Percentiles rank a stretch among this genome's conserved stretches.
Conservation (phyloP, 257 asterid species). For the Cordia subcordata region DNA sequence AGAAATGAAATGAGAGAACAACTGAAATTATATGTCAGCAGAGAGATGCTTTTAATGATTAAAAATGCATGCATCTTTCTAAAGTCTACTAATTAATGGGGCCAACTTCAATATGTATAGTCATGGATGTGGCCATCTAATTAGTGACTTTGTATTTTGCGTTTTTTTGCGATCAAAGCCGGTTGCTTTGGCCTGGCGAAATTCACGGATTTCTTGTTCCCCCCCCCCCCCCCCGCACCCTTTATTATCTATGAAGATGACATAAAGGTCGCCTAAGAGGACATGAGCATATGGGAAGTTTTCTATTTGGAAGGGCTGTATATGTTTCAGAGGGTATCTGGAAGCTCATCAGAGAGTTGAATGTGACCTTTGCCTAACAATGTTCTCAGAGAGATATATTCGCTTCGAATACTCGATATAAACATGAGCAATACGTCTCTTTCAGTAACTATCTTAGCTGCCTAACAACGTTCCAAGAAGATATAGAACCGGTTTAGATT, state of each 20-base stretch:
- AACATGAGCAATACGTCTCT: neutral
- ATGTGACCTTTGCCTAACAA: slow-evolving; percentile 36
- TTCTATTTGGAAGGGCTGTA: neutral
- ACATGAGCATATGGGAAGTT: neutral
- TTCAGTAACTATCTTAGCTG: too few relatives aligned
- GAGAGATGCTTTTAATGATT: slow-evolving; percentile 15
- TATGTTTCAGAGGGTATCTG: slow-evolving; percentile 1
- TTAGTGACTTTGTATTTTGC: slow-evolving; percentile 13
- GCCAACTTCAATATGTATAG: slow-evolving; percentile 32
- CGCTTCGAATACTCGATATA: neutral
- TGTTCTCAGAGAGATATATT: neutral
- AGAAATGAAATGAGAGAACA: slow-evolving; percentile 9
- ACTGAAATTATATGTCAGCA: slow-evolving; percentile 3
- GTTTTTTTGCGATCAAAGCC: slow-evolving; percentile 24
- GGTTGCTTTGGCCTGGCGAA: slow-evolving; percentile 38
- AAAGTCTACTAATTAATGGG: slow-evolving; percentile 21
- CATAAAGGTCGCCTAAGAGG: slow-evolving; percentile 13
- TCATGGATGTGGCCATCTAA: slow-evolving; percentile 27
- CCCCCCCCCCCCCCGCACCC: too few relatives aligned
- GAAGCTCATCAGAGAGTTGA: slow-evolving; percentile 15
- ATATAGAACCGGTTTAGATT: too few relatives aligned
- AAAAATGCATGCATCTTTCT: slow-evolving; percentile 6
- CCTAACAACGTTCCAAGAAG: too few relatives aligned
- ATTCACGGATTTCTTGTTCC: slow-evolving; percentile 40
- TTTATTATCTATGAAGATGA: slow-evolving; percentile 18